Evolutionary conservation across 2,329 filamentous ascomycete genomes (phyloP).

Genomic region (Scedosporium aurantiacum): DNA sequence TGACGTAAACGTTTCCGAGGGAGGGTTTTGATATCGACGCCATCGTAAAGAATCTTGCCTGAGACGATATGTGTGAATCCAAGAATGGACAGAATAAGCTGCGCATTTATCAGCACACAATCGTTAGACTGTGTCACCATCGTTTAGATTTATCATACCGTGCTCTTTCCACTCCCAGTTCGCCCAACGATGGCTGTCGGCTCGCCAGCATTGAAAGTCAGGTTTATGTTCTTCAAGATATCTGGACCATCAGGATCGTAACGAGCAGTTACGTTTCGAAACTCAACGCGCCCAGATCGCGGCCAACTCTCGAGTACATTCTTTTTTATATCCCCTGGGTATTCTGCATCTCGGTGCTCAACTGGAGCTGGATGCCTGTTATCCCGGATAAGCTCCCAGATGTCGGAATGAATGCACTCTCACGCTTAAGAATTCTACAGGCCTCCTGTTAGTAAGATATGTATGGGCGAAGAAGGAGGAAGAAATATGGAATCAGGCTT

Average conservation of each 20-base stretch:
- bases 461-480: too few relatives aligned
- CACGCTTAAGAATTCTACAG: too few relatives aligned
- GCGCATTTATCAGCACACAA: too few relatives aligned
- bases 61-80: constrained; percentile 29
- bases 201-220: constrained; percentile 44
- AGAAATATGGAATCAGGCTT: too few relatives aligned
- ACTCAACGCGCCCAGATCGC: constrained; percentile 22
- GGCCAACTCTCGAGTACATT: constrained; percentile 22
- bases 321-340: too few relatives aligned
- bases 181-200: constrained; percentile 64
- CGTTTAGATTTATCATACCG: constrained; percentile 28
- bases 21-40: constrained; percentile 31
- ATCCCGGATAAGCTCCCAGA: too few relatives aligned
- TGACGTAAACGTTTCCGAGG: constrained; percentile 31
- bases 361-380: too few relatives aligned
- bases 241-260: constrained; percentile 25
- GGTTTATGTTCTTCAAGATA: constrained; percentile 29
- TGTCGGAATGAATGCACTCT: too few relatives aligned
- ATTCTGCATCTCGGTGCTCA: too few relatives aligned
- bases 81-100: constrained; percentile 33
- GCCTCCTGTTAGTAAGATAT: too few relatives aligned
- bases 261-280: constrained; percentile 25
- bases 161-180: constrained; percentile 66
- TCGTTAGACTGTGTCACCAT: too few relatives aligned
- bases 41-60: constrained; percentile 34